A percentile compares a stretch with the other conserved stretches of the same genome.
Evolutionary conservation across 169 alveolate species (phyloP).

Genomic region (Eimeria acervulina): DNA sequence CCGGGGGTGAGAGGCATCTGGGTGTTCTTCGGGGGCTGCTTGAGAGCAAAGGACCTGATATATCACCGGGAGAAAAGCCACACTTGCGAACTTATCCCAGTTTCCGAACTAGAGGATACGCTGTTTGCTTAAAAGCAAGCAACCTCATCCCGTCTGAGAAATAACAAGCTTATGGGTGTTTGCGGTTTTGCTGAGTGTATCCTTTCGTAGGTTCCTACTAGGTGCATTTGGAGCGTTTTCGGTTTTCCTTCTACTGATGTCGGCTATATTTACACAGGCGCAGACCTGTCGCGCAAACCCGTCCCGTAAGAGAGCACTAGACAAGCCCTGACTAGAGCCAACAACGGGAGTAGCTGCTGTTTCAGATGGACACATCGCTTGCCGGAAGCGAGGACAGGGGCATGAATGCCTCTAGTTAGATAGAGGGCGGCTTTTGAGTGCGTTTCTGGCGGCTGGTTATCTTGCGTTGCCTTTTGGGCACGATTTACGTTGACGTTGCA

Average conservation of each 20-base stretch:
- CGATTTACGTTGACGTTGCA: neutral
- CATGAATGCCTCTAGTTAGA: too few species aligned
- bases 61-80: neutral
- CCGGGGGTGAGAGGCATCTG: slow-evolving; percentile 72
- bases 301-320: slow-evolving; percentile 41
- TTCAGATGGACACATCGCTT: neutral
- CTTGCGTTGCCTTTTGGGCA: neutral
- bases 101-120: neutral
- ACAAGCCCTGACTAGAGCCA: neutral
- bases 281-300: slow-evolving; percentile 47
- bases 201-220: slow-evolving; percentile 77
- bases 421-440: neutral
- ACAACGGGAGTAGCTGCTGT: neutral
- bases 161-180: neutral
- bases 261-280: slow-evolving; percentile 64
- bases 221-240: slow-evolving; percentile 82
- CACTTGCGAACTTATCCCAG: neutral
- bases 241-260: slow-evolving; percentile 70
- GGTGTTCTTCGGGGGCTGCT: neutral
- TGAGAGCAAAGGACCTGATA: neutral
- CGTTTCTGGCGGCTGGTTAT: neutral
- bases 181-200: neutral
- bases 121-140: neutral
- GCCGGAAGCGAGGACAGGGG: neutral
- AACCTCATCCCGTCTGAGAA: neutral